These are phyloP conservation scores for Gossypium thurberi DNA, from an alignment of 345 rosid species.

Conservation along the genomic window DNA sequence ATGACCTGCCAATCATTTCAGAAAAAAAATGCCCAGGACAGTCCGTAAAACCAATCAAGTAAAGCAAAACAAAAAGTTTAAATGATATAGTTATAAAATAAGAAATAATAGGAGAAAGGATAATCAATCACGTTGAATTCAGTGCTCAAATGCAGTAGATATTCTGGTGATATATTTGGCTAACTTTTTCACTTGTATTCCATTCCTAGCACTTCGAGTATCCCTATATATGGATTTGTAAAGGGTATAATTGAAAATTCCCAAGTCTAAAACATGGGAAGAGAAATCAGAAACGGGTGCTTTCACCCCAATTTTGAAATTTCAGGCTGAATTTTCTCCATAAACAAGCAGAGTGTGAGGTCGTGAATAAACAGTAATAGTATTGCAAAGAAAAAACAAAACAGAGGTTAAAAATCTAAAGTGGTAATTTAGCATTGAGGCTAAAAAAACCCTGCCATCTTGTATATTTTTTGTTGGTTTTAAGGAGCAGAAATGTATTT, in stretches of 20 bases:
- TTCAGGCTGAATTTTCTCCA: neutral
- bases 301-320: neutral
- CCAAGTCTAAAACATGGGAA: neutral
- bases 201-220: neutral
- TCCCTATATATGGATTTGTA: neutral
- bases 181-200: neutral
- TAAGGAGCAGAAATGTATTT: neutral
- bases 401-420: neutral
- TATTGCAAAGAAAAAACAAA: neutral
- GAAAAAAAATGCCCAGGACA: neutral
- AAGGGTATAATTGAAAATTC: neutral
- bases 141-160: neutral
- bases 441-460: neutral
- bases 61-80: neutral
- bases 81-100: neutral
- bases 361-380: neutral
- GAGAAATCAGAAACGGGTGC: neutral
- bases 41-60: neutral
- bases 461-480: neutral
- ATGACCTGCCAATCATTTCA: slow-evolving; percentile 33
- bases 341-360: neutral
- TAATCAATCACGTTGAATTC: neutral
- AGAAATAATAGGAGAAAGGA: neutral
- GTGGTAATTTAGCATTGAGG: neutral
- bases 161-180: neutral